These are phyloP conservation scores for Rugonectria rugulosa DNA, from an alignment of 2,329 filamentous ascomycete genomes.

Conservation along the genomic window DNA sequence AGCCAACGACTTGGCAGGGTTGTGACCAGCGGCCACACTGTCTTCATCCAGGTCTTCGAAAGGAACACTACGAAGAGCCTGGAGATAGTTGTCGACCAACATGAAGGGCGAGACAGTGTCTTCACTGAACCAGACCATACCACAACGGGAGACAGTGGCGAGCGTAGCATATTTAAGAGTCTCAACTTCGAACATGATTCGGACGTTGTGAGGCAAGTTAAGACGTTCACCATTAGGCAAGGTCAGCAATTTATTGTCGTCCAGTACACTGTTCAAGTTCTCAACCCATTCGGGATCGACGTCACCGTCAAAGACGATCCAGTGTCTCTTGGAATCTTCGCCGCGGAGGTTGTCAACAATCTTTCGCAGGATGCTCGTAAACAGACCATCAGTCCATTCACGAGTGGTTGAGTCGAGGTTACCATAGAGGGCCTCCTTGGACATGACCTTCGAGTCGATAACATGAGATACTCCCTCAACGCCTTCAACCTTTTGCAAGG, in stretches of 20 bases:
- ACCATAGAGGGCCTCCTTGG: constrained; percentile 96
- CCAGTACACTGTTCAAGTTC: constrained; percentile 98
- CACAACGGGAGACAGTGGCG: constrained; percentile 98
- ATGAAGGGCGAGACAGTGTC: constrained; percentile 93
- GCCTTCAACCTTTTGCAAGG: constrained; percentile 87
- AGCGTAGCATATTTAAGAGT: constrained; percentile 96
- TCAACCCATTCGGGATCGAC: constrained; percentile 99
- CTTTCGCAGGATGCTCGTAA: constrained; percentile 96
- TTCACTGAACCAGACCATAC: constrained; percentile 99
- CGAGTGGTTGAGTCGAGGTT: constrained; percentile 95
- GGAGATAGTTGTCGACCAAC: constrained; percentile 92
- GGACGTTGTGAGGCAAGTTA: constrained; percentile 90
- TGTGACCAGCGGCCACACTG: constrained; percentile 76
- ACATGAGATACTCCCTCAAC: constrained; percentile 96
- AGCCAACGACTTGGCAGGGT: constrained; percentile 78
- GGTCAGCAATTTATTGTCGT: constrained; percentile 98
- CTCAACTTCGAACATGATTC: constrained; percentile 99
- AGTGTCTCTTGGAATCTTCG: constrained; percentile 95
- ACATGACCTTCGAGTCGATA: constrained; percentile 99
- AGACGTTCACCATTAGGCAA: constrained; percentile 98
- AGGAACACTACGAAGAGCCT: constrained; percentile 79
- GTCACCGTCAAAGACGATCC: constrained; percentile 99
- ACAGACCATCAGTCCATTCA: constrained; percentile 98
- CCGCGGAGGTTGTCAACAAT: constrained; percentile 99
- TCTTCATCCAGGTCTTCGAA: constrained; percentile 98